Percentiles rank a stretch among this genome's conserved stretches.
Evolutionary conservation across 306 rosid species (phyloP).

Genomic region (Cicer bijugum): DNA sequence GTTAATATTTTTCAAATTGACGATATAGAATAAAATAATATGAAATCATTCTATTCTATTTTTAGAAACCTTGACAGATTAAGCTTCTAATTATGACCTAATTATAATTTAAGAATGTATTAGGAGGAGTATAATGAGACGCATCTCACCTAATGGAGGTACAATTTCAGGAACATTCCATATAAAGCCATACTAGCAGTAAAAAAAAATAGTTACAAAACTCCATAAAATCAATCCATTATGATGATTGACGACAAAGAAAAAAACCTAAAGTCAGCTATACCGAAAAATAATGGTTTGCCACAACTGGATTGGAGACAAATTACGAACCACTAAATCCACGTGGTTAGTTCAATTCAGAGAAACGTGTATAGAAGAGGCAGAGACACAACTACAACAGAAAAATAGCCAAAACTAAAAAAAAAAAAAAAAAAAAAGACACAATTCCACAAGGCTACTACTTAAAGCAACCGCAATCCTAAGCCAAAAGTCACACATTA

Average conservation of each 20-base stretch:
- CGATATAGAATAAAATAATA: too few relatives aligned
- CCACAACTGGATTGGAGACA: neutral
- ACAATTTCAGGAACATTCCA: neutral
- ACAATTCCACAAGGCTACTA: neutral
- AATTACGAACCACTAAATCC: neutral
- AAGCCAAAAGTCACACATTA: conserved; percentile 20
- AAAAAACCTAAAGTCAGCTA: neutral
- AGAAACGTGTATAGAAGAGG: conserved; percentile 37
- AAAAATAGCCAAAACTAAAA: conserved; percentile 27
- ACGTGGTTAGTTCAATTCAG: conserved; percentile 20
- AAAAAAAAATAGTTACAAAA: neutral
- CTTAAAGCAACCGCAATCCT: conserved; percentile 53
- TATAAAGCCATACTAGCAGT: neutral
- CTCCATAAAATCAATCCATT: neutral
- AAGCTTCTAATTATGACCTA: too few relatives aligned
- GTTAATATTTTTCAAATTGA: too few relatives aligned
- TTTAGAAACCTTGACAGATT: too few relatives aligned
- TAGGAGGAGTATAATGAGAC: too few relatives aligned
- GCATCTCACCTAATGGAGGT: neutral
- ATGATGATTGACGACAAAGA: neutral
- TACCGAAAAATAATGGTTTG: neutral
- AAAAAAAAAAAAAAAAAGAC: neutral
- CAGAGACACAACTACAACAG: conserved; percentile 4
- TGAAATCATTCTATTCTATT: too few relatives aligned
- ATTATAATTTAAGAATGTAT: too few relatives aligned